These are phyloP conservation scores for Aethionema arabicum DNA, from an alignment of 345 rosid genomes.

Conservation along the genomic window DNA sequence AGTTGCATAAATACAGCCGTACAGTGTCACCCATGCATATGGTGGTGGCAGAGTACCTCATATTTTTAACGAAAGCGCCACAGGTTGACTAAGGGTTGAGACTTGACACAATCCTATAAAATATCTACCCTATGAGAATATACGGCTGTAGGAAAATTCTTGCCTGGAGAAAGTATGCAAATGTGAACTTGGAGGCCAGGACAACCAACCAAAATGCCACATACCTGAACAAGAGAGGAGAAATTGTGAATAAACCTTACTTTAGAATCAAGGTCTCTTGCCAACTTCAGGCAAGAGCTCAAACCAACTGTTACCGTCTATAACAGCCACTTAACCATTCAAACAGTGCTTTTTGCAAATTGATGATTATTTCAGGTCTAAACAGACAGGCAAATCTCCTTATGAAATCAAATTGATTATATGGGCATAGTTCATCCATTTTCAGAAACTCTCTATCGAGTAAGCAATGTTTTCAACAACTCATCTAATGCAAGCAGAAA, in stretches of 20 bases:
- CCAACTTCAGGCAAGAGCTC: slow-evolving; percentile 18
- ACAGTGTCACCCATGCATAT: not conserved
- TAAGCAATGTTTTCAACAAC: slow-evolving; percentile 21
- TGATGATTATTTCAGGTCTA: not conserved
- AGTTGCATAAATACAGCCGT: slow-evolving; percentile 2
- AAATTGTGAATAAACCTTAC: slow-evolving; percentile 5
- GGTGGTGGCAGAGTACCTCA: slow-evolving; percentile 7
- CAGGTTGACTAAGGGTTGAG: slow-evolving; percentile 9
- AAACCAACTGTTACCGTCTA: slow-evolving; percentile 15
- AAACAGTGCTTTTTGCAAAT: slow-evolving; percentile 15
- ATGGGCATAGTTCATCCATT: not conserved
- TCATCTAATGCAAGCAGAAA: slow-evolving; percentile 11
- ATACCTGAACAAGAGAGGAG: slow-evolving; percentile 54
- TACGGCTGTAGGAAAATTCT: slow-evolving; percentile 36
- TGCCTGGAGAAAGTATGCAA: slow-evolving; percentile 98
- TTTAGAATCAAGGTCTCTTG: slow-evolving; percentile 2
- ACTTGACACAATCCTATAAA: not conserved
- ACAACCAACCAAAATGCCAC: slow-evolving; percentile 93
- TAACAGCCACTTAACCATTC: slow-evolving; percentile 16
- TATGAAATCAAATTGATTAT: slow-evolving; percentile 5
- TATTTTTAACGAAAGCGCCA: slow-evolving; percentile 1
- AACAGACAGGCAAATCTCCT: slow-evolving; percentile 12
- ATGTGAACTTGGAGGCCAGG: slow-evolving; percentile 77
- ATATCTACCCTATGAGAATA: slow-evolving; percentile 13
- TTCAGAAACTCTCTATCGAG: not conserved